Evolutionary conservation across 2,329 filamentous ascomycete species (phyloP), one percentile per base, ranked within the genome.

Genomic region (Hymenoscyphus repandus): DNA sequence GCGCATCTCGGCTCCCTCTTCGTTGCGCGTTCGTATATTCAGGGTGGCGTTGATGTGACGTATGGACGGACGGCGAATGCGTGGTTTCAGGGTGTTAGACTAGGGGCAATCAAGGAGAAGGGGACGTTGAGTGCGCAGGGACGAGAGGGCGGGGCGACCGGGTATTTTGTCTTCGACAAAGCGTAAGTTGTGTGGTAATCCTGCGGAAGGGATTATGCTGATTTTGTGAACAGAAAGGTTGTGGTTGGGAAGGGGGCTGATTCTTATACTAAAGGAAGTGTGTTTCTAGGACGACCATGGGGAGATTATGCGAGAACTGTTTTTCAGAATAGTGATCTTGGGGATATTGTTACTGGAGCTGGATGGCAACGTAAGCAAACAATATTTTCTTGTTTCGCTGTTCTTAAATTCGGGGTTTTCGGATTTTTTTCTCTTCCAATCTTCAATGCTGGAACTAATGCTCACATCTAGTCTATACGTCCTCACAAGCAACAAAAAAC

Each of bases 31-130:
- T 73, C 72, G 52, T 73, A 76, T 49, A 79, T 82, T 54, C 72
- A 75, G 37, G 78, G 78, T 20, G 74, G 74, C 2, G 76, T 76
- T 30, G 79, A 82, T 58, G 80, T 80, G 59, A 75, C 79, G 52
- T 83, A 82, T 64, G 74, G 79, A 45, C 70, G 77, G 62, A 57
- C 69, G 40, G 71, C 73, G 18, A 64, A 69, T 47, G 69, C 74
- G 40, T 83, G 75, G 78, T 76, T 74, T 62, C 73, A 79, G 45
- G 58, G 66, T 10, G 70, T 70, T 56, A 72, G 73, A 44, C 72
- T 81, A 53, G 68, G 72, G 22, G 49, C 57, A 6, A 70, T 76
- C 45, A 63, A 66, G 20, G 66, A 27, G 38, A 62, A 67, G 4
- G 75, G 75, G 11, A 75, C 68, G 60, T 68, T 77, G 53, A 75